Percentiles rank a stretch among this genome's conserved stretches.
Conservation (phyloP, 2,329 filamentous ascomycete genomes). For the Escovopsis sp. region DNA sequence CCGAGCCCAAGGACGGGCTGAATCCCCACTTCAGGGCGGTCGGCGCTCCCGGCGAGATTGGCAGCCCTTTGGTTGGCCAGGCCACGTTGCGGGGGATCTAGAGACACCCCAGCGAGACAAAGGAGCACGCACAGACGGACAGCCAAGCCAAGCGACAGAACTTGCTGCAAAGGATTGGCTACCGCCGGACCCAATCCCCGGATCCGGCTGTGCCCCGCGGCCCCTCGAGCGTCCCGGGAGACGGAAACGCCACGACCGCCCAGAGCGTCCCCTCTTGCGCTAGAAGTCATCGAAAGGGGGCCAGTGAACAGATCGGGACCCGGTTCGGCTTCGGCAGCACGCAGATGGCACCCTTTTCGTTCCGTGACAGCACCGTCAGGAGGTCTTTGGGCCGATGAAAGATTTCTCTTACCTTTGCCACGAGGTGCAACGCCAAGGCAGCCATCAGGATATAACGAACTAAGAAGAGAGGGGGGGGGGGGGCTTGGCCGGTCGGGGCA, state of each 20-base stretch:
- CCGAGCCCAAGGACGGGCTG: constrained; percentile 31
- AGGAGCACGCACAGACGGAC: constrained; percentile 4
- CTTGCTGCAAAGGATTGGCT: constrained; percentile 8
- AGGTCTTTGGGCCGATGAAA: too few species aligned
- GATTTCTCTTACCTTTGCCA: neutral
- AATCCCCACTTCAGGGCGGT: constrained; percentile 29
- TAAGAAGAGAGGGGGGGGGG: too few species aligned
- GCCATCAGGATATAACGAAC: too few species aligned
- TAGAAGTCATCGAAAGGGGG: constrained; percentile 1
- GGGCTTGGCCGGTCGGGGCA: too few species aligned
- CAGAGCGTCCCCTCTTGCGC: neutral
- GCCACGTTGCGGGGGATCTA: constrained; percentile 23
- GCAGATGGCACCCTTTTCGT: too few species aligned
- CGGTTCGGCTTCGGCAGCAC: too few species aligned
- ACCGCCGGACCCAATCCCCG: neutral
- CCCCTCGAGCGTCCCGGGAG: too few species aligned
- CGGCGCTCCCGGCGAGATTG: constrained; percentile 52
- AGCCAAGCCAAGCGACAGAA: constrained; percentile 8
- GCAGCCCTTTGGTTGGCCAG: constrained; percentile 44
- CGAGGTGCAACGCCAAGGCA: too few species aligned
- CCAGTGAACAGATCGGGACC: constrained; percentile 2
- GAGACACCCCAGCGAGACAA: constrained; percentile 9
- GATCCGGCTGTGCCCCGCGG: too few species aligned
- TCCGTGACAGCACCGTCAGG: too few species aligned
- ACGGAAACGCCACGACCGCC: too few species aligned